These are phyloP conservation scores for Pseudonectria buxi DNA, from an alignment of 2,329 filamentous ascomycete genomes.

Conservation along the genomic window DNA sequence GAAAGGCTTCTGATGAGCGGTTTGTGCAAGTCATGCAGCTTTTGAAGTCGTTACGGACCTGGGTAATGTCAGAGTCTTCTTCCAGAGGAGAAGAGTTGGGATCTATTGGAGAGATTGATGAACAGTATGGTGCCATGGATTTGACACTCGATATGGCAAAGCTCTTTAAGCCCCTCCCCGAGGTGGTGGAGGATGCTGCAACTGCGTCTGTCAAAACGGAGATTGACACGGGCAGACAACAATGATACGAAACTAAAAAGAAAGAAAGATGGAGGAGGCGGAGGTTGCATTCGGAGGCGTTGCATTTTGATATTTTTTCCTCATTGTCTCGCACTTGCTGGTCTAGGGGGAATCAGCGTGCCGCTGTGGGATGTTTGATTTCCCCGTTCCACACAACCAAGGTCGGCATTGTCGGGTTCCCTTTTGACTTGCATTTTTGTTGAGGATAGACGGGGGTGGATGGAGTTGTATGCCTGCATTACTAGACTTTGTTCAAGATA, in stretches of 20 bases:
- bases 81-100: slow-evolving; percentile 61
- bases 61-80: slow-evolving; percentile 57
- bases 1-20: slow-evolving; percentile 50
- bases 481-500: slow-evolving; percentile 35
- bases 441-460: slow-evolving; percentile 28
- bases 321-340: slow-evolving; percentile 22
- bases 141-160: slow-evolving; percentile 65
- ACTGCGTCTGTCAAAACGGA: slow-evolving; percentile 37
- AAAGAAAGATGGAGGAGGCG: slow-evolving; percentile 24
- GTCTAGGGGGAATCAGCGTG: slow-evolving; percentile 14
- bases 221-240: slow-evolving; percentile 24
- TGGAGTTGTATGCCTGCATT: slow-evolving; percentile 31
- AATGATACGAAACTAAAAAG: slow-evolving; percentile 23
- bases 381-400: slow-evolving; percentile 22
- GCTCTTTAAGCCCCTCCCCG: slow-evolving; percentile 57
- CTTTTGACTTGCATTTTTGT: slow-evolving; percentile 29
- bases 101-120: slow-evolving; percentile 61
- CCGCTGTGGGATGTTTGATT: slow-evolving; percentile 8
- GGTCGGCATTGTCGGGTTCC: slow-evolving; percentile 23
- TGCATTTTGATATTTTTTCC: slow-evolving; percentile 23
- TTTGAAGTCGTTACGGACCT: slow-evolving; percentile 52
- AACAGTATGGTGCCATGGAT: slow-evolving; percentile 56
- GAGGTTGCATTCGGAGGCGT: slow-evolving; percentile 35
- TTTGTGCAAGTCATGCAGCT: slow-evolving; percentile 55
- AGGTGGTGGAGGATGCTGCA: slow-evolving; percentile 36